Percentiles rank a stretch among this genome's conserved stretches.
These are phyloP conservation scores for Periconia sp. DNA, from an alignment of 2,329 filamentous ascomycete genomes.

Conservation along the genomic window DNA sequence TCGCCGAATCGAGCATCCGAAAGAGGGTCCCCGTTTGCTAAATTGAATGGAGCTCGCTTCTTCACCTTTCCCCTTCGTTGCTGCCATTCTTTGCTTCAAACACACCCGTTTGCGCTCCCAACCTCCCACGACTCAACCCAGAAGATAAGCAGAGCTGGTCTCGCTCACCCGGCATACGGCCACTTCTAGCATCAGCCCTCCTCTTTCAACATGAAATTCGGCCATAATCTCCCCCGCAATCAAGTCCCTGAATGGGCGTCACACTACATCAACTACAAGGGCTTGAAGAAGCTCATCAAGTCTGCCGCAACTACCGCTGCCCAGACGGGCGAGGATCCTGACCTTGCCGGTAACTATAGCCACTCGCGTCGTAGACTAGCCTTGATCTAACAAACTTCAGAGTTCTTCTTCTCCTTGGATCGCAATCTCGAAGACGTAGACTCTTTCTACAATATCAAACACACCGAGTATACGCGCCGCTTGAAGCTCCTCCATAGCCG, in stretches of 20 bases:
- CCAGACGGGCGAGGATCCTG: constrained; percentile 72
- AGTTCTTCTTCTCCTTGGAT: constrained; percentile 95
- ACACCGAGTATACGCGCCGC: constrained; percentile 78
- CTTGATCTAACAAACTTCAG: constrained; percentile 50
- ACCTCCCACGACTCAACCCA: neutral
- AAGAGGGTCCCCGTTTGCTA: neutral
- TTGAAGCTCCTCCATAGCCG: constrained; percentile 84
- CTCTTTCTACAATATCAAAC: constrained; percentile 95
- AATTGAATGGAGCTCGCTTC: constrained; percentile 19
- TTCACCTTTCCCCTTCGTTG: constrained; percentile 11
- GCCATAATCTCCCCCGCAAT: constrained; percentile 68
- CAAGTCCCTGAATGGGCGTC: constrained; percentile 86
- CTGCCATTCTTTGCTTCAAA: constrained; percentile 15
- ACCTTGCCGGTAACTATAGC: constrained; percentile 78
- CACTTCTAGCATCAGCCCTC: no score
- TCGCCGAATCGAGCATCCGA: no score
- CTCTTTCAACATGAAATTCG: constrained; percentile 48
- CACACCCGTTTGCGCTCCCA: constrained; percentile 12
- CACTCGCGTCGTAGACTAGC: constrained; percentile 2
- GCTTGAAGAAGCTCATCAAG: constrained; percentile 94
- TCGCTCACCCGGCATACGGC: neutral
- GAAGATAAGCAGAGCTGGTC: neutral
- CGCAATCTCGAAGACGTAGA: constrained; percentile 97
- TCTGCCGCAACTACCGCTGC: constrained; percentile 63
- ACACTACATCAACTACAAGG: constrained; percentile 86